Evolutionary conservation across 2,329 filamentous ascomycete species (phyloP), one percentile per base, ranked within the genome.

Genomic region (Penicillium aurantiogriseum): DNA sequence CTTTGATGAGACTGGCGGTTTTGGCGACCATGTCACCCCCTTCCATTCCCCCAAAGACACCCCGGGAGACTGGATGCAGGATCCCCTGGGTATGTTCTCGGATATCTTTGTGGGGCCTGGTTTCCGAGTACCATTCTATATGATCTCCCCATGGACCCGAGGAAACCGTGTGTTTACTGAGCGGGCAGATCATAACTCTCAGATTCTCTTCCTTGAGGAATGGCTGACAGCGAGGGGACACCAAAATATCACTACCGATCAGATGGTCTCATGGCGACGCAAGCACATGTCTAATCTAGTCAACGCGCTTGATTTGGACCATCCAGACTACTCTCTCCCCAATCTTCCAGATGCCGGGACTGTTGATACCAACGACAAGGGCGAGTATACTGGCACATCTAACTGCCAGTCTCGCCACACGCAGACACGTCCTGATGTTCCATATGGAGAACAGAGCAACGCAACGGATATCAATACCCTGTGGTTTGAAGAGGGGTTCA

Each of bases 121-220:
- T 66, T 79, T 82, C 64, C 80, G 82, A 8, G 72, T 84, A 2
- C 82, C 82, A 0, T 81, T 84, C 58, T 80, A 81, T 61, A 82
- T 84, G 67, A 75, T 84, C 54, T 84, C 82, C 0, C 82, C 82
- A 0, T 84, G 80, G 76, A 84, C 81, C 0, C 79, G 81, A 15
- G 79, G 80, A 11, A 79, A 78, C 9, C 77, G 80, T 23, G 80
- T 84, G 2, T 83, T 81, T 59, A 82, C 80, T 0, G 81, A 84
- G 64, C 79, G 80, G 43, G 75, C 78, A 5, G 82, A 84, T 63
- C 82, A 84, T 67, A 83, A 77, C 60, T 84, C 81, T 0, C 81
- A 84, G 57, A 80, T 83, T 29, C 69, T 81, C 42, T 84, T 84
- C 61, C 65, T 84, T 1, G 82, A 84, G 66, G 69, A 79, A 63